Evolutionary conservation across 2,329 filamentous ascomycete species (phyloP).

Genomic region (Fusarium udum): DNA sequence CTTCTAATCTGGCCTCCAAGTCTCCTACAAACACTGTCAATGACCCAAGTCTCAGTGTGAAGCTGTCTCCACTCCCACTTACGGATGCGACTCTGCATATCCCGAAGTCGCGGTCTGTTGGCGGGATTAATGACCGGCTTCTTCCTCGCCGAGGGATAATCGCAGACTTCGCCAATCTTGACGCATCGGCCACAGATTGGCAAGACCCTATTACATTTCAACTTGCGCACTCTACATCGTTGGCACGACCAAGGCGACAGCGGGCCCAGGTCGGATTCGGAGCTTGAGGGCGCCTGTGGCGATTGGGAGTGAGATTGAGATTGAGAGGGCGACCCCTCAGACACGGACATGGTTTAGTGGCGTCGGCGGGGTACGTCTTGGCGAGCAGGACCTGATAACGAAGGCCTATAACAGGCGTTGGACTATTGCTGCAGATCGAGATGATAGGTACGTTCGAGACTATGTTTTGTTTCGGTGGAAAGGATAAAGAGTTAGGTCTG

Average conservation of each 20-base stretch:
- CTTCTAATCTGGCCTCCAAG: slow-evolving; percentile 46
- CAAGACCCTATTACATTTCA: slow-evolving; percentile 16
- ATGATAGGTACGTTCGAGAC: background rate
- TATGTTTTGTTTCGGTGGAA: background rate
- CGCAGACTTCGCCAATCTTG: slow-evolving; percentile 18
- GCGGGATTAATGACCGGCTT: slow-evolving; percentile 14
- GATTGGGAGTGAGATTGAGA: slow-evolving; percentile 5
- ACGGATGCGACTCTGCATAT: slow-evolving; percentile 28
- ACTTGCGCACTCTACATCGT: slow-evolving; percentile 17
- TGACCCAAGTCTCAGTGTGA: background rate
- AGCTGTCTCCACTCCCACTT: background rate
- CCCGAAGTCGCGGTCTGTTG: slow-evolving; percentile 18
- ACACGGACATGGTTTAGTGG: slow-evolving; percentile 8
- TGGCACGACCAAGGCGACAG: slow-evolving; percentile 24
- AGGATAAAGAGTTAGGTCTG: background rate
- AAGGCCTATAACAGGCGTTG: background rate
- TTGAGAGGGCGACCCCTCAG: slow-evolving; percentile 12
- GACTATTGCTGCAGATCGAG: background rate
- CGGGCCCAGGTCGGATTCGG: slow-evolving; percentile 2
- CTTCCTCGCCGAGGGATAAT: slow-evolving; percentile 23
- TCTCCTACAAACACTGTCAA: slow-evolving; percentile 41
- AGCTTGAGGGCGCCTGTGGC: slow-evolving; percentile 14
- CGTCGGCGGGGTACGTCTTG: background rate
- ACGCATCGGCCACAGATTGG: slow-evolving; percentile 17
- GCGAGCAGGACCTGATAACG: background rate